These are phyloP conservation scores for Boletus rubroflammeus DNA, from an alignment of 768 basidiomycete species.

Conservation along the genomic window DNA sequence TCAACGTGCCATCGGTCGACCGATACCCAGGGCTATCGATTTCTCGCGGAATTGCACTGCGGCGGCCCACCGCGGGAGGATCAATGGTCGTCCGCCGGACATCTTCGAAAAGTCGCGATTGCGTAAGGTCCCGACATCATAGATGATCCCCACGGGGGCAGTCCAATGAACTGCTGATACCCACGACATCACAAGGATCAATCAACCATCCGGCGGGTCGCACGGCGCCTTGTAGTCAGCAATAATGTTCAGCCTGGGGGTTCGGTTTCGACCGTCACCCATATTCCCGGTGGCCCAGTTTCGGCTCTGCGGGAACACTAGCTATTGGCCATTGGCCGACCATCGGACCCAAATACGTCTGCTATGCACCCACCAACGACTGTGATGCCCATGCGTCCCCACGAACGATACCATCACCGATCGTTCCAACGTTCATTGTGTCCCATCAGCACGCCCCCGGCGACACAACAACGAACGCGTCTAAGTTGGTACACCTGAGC, in stretches of 20 bases:
- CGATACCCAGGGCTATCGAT: background rate
- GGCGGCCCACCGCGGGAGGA: background rate
- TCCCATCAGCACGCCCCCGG: background rate
- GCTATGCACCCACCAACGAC: background rate
- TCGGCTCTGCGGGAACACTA: background rate
- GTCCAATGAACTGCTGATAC: background rate
- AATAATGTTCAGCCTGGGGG: background rate
- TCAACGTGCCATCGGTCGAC: background rate
- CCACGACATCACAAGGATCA: background rate
- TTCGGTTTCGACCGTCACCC: background rate
- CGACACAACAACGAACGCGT: background rate
- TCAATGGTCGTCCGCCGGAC: background rate
- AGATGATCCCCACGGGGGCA: background rate
- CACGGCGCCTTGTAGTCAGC: background rate
- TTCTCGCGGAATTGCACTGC: background rate
- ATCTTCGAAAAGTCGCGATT: background rate
- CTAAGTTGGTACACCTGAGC: background rate
- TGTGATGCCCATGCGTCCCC: background rate
- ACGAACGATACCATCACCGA: background rate
- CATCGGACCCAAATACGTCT: no score
- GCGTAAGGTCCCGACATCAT: background rate
- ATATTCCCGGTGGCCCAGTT: background rate
- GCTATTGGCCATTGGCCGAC: background rate
- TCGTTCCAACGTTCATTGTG: background rate
- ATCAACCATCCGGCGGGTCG: background rate